Conservation (phyloP, 2,329 filamentous ascomycete genomes). For the Cladosporium sphaerospermum region DNA sequence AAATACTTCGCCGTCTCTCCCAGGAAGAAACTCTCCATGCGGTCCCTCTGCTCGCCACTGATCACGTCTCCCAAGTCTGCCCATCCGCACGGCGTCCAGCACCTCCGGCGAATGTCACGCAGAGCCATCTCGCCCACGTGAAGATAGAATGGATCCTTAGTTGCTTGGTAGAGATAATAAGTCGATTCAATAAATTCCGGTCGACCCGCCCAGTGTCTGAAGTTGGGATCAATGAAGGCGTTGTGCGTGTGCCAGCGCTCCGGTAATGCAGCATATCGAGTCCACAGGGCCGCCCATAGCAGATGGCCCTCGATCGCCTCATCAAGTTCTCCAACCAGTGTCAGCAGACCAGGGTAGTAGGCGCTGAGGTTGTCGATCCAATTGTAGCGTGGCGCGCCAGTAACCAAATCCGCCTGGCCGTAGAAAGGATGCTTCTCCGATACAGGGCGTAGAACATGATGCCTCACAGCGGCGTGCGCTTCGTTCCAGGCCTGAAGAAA, state of each 20-base stretch:
- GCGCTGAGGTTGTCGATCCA: slow-evolving; percentile 97
- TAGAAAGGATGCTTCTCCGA: slow-evolving; percentile 84
- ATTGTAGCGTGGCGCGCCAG: slow-evolving; percentile 78
- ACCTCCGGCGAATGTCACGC: slow-evolving; percentile 78
- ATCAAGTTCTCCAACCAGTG: slow-evolving; percentile 80
- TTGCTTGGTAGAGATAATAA: slow-evolving; percentile 91
- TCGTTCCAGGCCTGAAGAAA: slow-evolving; percentile 81
- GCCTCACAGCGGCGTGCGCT: slow-evolving; percentile 79
- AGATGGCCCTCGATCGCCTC: slow-evolving; percentile 87
- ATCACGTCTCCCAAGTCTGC: slow-evolving; percentile 62
- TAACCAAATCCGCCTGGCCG: slow-evolving; percentile 80
- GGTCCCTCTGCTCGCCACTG: slow-evolving; percentile 77
- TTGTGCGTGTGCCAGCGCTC: slow-evolving; percentile 70
- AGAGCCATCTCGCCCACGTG: slow-evolving; percentile 95
- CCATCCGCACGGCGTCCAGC: slow-evolving; percentile 89
- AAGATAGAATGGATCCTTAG: slow-evolving; percentile 91
- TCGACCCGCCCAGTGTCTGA: slow-evolving; percentile 91
- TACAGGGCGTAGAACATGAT: slow-evolving; percentile 73
- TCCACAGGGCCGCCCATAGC: slow-evolving; percentile 90
- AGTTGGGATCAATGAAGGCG: slow-evolving; percentile 74
- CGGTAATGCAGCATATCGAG: slow-evolving; percentile 84
- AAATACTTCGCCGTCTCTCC: slow-evolving; percentile 96
- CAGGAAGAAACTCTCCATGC: slow-evolving; percentile 98
- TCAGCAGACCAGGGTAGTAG: slow-evolving; percentile 85
- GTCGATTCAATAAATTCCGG: slow-evolving; percentile 97